Evolutionary conservation across 2,329 filamentous ascomycete genomes (phyloP), one percentile per base, ranked within the genome.

Genomic region (Aureobasidium vineae): DNA sequence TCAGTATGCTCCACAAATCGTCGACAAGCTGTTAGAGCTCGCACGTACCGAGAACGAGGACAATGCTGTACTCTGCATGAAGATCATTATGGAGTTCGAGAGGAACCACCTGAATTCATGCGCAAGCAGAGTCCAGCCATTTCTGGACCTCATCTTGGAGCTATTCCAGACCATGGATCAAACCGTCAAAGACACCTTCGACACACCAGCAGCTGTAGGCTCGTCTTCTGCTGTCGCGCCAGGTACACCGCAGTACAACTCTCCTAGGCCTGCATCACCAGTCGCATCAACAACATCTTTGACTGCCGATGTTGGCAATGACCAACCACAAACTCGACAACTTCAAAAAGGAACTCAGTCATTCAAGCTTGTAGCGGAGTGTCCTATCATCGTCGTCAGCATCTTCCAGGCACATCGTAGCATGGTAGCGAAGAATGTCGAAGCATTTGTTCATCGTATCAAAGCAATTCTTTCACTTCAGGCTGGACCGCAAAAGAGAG

Each of bases 281-380:
- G 90, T 93, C 10, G 89, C 90, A 2, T 90, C 92, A 0, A 86
- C 91, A 3, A 85, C 76, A n/a, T 71, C 72, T 31, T 66, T 69
- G 23, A 71, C 76, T 28, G 74, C 89, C 21, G 95, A 98, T 69
- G 85, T 97, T 60, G 91, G 88, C 6, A 85, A 88, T 16, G 93
- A 97, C 72, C 89, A 92, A 72, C 91, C 94, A 74, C 89, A 92
- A 72, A 87, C 86, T 65, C 88, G 93, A 67, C 90, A 91, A 57
- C 79, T 99, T 40, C 81, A 93, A 65, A 96, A 92, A 78, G 95
- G 95, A 36, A 97, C 97, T 91, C 92, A 97, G 76, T 99, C 95
- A 0, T 99, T 99, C 85, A 99, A 98, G 77, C 94, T 99, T 28
- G 85, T 99, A 5, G 92, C 94, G 1, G 95, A 99, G 77, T 99